phyloP scores from a whole-genome alignment of 495 filamentous ascomycete species.

The Amphirosellinia nigrospora region DNA sequence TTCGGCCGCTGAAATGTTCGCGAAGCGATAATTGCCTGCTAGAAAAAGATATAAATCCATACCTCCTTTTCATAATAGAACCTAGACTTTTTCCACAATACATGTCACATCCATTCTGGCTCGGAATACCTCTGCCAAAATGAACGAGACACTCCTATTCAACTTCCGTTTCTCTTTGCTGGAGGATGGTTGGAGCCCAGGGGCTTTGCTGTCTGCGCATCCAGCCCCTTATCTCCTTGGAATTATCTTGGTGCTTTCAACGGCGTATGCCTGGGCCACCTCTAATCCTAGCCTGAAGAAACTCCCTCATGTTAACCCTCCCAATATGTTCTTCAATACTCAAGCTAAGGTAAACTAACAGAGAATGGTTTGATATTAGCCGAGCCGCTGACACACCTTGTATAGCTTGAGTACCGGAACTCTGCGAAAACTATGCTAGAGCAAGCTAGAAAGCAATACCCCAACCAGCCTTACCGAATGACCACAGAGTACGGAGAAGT shows the following conservation, averaged over 20 bases:
- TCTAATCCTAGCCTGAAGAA: slow-evolving; percentile 20
- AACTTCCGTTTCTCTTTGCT: not conserved
- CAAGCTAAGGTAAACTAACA: slow-evolving; percentile 24
- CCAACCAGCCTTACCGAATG: slow-evolving; percentile 35
- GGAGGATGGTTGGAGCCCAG: not conserved
- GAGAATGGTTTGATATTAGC: not conserved
- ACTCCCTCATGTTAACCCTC: slow-evolving; percentile 28
- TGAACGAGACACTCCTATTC: slow-evolving; percentile 21
- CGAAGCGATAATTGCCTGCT: not conserved
- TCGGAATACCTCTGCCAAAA: not conserved
- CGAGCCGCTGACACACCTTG: not conserved
- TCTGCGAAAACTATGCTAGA: slow-evolving; percentile 12
- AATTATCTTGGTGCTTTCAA: slow-evolving; percentile 13
- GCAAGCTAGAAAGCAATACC: slow-evolving; percentile 27
- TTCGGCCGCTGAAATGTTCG: not conserved
- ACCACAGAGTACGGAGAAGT: slow-evolving; percentile 37
- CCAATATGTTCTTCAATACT: slow-evolving; percentile 19
- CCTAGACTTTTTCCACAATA: not conserved
- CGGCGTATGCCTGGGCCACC: slow-evolving; percentile 23
- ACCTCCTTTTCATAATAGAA: not conserved
- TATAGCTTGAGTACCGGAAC: slow-evolving; percentile 18
- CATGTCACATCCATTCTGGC: not conserved
- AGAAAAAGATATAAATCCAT: not conserved
- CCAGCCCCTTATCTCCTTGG: slow-evolving; percentile 12
- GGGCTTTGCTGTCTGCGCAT: not conserved